A percentile compares a stretch with the other conserved stretches of the same genome.
These are phyloP conservation scores for Thymus mandschuricus DNA, from an alignment of 257 asterid genomes.

Conservation along the genomic window DNA sequence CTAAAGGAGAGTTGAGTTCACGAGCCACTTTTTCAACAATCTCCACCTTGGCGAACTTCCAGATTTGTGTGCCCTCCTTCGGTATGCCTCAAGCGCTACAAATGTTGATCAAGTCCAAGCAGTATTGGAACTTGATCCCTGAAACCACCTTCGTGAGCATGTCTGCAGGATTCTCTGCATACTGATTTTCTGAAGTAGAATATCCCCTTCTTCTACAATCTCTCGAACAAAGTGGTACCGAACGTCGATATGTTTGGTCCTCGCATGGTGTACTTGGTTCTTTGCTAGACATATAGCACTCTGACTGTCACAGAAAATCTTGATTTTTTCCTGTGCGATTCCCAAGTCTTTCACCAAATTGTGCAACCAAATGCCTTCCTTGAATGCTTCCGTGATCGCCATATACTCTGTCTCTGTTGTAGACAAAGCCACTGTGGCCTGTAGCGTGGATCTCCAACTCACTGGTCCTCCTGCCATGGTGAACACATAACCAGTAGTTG, in stretches of 20 bases:
- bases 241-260: not conserved
- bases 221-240: not conserved
- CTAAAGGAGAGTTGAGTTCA: too few relatives aligned
- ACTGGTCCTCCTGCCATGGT: not conserved
- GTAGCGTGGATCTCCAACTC: not conserved
- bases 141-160: not conserved
- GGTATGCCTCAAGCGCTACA: not conserved
- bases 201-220: not conserved
- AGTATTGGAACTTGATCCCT: slow-evolving; percentile 7
- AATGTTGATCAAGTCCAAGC: not conserved
- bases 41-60: slow-evolving; percentile 12
- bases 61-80: not conserved
- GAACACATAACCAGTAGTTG: slow-evolving; percentile 6
- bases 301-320: slow-evolving; percentile 5
- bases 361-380: not conserved
- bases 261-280: too few relatives aligned
- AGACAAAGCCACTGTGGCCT: not conserved
- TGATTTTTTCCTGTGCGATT: not conserved
- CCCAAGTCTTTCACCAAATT: slow-evolving; percentile 2
- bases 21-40: not conserved
- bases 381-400: not conserved
- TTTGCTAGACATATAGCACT: not conserved
- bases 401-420: not conserved
- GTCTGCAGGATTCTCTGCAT: slow-evolving; percentile 1
- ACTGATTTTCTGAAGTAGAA: not conserved